Evolutionary conservation across 176 grass and related monocot genomes (phyloP).

Genomic region (Oryza nivara): DNA sequence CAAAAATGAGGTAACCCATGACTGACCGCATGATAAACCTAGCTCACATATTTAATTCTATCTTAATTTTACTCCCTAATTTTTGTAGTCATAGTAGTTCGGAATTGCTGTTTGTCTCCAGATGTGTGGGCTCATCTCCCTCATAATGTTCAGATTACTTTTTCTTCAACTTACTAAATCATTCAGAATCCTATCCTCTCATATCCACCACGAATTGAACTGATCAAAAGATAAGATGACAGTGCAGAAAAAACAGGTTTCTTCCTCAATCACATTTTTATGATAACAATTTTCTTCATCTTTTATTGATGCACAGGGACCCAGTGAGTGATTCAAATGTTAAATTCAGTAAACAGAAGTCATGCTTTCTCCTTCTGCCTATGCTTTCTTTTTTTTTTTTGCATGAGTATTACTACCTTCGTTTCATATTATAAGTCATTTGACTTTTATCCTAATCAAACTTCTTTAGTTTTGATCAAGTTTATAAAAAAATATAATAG

Average conservation of each 20-base stretch:
- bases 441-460: too few relatives aligned
- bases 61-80: not conserved
- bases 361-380: not conserved
- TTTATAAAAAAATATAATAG: too few relatives aligned
- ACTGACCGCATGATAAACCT: not conserved
- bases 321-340: not conserved
- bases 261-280: not conserved
- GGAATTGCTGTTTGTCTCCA: not conserved
- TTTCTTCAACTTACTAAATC: not conserved
- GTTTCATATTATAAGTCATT: too few relatives aligned
- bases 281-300: not conserved
- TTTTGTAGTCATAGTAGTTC: not conserved
- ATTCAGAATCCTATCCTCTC: not conserved
- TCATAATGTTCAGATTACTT: not conserved
- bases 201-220: not conserved
- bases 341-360: slow-evolving; percentile 26
- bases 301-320: not conserved
- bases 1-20: not conserved
- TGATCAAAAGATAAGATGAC: not conserved
- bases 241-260: not conserved
- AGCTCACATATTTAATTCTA: not conserved
- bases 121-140: not conserved
- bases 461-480: too few relatives aligned
- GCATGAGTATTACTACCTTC: not conserved
- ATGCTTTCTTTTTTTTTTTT: not conserved